Evolutionary conservation across 768 basidiomycete species (phyloP).

Genomic region (Leccinellum rugosiceps): DNA sequence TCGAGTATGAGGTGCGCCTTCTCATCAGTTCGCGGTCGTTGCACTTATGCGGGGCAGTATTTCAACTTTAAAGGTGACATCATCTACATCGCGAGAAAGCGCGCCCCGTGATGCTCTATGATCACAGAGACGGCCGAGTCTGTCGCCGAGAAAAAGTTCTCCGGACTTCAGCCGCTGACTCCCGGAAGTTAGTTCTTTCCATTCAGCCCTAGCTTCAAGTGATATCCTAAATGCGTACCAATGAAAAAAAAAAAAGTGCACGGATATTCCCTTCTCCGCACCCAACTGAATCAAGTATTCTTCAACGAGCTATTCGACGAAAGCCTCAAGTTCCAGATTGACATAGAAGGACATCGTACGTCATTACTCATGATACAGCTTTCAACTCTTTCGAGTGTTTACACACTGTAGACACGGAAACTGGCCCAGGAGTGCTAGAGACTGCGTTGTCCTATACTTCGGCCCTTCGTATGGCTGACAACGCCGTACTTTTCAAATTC

Average conservation of each 20-base stretch:
- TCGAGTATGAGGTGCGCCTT: slow-evolving; percentile 81
- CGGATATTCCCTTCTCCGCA: slow-evolving; percentile 90
- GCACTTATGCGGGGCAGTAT: slow-evolving; percentile 46
- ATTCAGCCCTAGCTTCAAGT: background rate
- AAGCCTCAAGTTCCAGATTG: slow-evolving; percentile 66
- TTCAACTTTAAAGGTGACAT: slow-evolving; percentile 82
- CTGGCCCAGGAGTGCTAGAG: slow-evolving; percentile 85
- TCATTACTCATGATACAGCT: background rate
- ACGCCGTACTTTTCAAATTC: slow-evolving; percentile 90
- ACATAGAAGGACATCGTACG: slow-evolving; percentile 85
- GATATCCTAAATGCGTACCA: slow-evolving; percentile 4
- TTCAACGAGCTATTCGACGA: slow-evolving; percentile 87
- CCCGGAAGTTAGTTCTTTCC: slow-evolving; percentile 73
- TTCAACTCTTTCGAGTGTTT: background rate
- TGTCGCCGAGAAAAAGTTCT: slow-evolving; percentile 74
- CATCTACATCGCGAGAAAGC: background rate
- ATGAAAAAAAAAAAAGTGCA: slow-evolving; percentile 81
- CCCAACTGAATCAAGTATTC: slow-evolving; percentile 85
- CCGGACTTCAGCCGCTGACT: slow-evolving; percentile 73
- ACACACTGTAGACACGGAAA: slow-evolving; percentile 72
- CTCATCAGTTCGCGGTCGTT: background rate
- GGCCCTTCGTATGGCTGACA: slow-evolving; percentile 82
- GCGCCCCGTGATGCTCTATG: slow-evolving; percentile 1
- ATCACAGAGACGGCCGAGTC: slow-evolving; percentile 74
- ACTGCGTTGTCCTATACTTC: slow-evolving; percentile 84